Percentiles rank a stretch among this genome's conserved stretches.
Evolutionary conservation across 371 early-diverging fungal species (phyloP).

Genomic region (Apophysomyces trapeziformis): DNA sequence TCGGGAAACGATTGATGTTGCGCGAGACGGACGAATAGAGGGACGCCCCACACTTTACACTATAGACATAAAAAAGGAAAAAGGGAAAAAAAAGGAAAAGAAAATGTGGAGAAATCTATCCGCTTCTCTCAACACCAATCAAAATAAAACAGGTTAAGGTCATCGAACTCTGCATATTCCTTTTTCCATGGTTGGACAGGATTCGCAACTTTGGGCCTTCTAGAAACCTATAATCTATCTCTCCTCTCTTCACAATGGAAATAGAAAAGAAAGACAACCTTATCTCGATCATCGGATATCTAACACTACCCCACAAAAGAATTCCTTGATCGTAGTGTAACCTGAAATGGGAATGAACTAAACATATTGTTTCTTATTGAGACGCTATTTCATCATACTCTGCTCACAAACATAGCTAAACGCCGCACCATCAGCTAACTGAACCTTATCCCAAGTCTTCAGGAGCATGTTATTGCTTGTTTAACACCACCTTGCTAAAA

Average conservation of each 20-base stretch:
- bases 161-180: slow-evolving; percentile 9
- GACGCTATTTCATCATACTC: too few relatives aligned
- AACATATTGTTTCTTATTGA: too few relatives aligned
- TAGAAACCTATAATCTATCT: background rate
- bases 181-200: background rate
- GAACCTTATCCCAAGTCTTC: too few relatives aligned
- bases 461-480: too few relatives aligned
- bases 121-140: background rate
- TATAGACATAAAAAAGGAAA: background rate
- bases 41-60: background rate
- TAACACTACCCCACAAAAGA: too few relatives aligned
- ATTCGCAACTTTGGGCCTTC: background rate
- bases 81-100: background rate
- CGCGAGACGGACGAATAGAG: slow-evolving; percentile 36
- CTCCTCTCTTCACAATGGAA: background rate
- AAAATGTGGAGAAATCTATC: background rate
- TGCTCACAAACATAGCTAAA: too few relatives aligned
- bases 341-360: too few relatives aligned
- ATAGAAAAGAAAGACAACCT: too few relatives aligned
- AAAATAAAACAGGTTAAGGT: slow-evolving; percentile 3
- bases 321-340: too few relatives aligned
- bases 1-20: slow-evolving; percentile 47
- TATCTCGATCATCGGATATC: too few relatives aligned
- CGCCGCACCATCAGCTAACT: too few relatives aligned
- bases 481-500: too few relatives aligned